These are phyloP conservation scores for Penicillium ochrochloron DNA, from an alignment of 495 filamentous ascomycete species.

Conservation along the genomic window DNA sequence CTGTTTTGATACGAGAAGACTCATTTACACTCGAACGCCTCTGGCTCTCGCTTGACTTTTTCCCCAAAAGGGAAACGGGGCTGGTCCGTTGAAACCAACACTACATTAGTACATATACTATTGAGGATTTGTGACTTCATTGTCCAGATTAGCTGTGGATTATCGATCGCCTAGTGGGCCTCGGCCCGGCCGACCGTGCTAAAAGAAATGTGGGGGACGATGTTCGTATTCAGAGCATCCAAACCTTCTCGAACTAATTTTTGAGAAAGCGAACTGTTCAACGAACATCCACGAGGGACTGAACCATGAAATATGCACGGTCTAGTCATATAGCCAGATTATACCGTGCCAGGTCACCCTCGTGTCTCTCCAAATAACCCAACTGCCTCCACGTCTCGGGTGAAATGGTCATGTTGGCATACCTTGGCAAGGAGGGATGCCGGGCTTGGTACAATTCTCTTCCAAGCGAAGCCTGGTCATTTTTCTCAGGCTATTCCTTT, in stretches of 20 bases:
- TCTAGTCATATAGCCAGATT: neutral
- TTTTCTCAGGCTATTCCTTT: neutral
- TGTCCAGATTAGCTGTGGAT: neutral
- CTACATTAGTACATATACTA: too few relatives aligned
- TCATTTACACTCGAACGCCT: neutral
- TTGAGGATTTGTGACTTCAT: neutral
- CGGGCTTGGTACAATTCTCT: slow-evolving; percentile 5
- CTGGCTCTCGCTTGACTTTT: neutral
- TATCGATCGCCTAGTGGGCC: slow-evolving; percentile 13
- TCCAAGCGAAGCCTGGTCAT: neutral
- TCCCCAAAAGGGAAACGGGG: slow-evolving; percentile 14
- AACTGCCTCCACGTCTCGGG: neutral
- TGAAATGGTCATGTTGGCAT: neutral
- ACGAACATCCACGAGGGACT: neutral
- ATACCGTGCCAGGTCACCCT: neutral
- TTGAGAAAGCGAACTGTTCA: neutral
- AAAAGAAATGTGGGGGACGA: slow-evolving; percentile 3
- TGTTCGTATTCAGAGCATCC: slow-evolving; percentile 3
- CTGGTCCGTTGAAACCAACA: neutral
- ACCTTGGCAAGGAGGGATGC: slow-evolving; percentile 3
- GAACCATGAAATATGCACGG: slow-evolving; percentile 3
- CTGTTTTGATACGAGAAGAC: neutral
- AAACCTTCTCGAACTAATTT: neutral
- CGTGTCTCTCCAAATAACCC: neutral
- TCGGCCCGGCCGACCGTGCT: slow-evolving; percentile 13